These are phyloP conservation scores for Exobasidium cylindrosporum DNA, from an alignment of 1,284 basidiomycete species.

Conservation along the genomic window DNA sequence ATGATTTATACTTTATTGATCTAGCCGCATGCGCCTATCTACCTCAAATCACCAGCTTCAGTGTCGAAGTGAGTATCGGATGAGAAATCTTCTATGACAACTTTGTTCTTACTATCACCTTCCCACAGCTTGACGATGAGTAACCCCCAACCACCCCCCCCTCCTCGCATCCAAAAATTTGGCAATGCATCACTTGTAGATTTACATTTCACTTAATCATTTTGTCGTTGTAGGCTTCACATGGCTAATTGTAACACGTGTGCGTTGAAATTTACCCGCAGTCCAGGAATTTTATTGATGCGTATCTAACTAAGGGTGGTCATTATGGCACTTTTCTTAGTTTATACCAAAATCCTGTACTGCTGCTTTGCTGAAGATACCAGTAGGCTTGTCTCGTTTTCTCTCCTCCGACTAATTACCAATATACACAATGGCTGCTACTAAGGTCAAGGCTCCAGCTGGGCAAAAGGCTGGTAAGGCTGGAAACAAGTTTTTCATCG, in stretches of 20 bases:
- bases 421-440: slow-evolving; percentile 34
- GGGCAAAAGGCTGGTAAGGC: slow-evolving; percentile 64
- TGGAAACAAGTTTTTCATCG: slow-evolving; percentile 83
- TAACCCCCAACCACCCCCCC: too few relatives aligned
- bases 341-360: too few relatives aligned
- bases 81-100: too few relatives aligned
- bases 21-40: slow-evolving; percentile 82
- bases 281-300: too few relatives aligned
- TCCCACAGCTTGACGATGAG: neutral
- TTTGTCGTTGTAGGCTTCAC: too few relatives aligned
- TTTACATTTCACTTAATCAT: too few relatives aligned
- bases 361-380: neutral
- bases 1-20: slow-evolving; percentile 80
- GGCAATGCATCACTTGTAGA: too few relatives aligned
- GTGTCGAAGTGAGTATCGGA: slow-evolving; percentile 11
- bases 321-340: too few relatives aligned
- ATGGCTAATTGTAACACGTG: too few relatives aligned
- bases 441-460: slow-evolving; percentile 25
- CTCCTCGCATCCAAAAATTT: too few relatives aligned
- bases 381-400: neutral
- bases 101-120: neutral
- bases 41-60: slow-evolving; percentile 72
- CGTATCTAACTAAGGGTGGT: too few relatives aligned
- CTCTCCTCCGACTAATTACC: slow-evolving; percentile 20
- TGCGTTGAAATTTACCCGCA: too few relatives aligned